Evolutionary conservation across 768 basidiomycete species (phyloP).

Genomic region (Mycena epipterygia): DNA sequence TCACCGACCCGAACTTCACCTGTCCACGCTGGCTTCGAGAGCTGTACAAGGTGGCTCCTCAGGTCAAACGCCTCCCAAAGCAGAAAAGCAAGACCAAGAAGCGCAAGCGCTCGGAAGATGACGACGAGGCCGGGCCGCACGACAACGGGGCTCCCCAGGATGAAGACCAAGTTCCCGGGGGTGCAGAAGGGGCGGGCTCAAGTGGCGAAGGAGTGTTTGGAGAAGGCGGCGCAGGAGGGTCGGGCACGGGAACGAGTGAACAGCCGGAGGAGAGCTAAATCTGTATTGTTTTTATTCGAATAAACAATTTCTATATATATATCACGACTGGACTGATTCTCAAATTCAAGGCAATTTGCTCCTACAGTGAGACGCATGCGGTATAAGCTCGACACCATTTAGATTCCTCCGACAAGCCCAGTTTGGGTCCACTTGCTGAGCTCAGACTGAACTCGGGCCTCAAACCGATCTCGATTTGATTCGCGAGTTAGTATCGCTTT

Average conservation of each 20-base stretch:
- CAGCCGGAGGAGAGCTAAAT: background rate
- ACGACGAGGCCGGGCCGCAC: background rate
- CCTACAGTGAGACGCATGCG: background rate
- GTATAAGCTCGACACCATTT: background rate
- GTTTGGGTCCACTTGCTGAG: background rate
- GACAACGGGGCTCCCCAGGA: background rate
- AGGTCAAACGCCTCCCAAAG: slow-evolving; percentile 15
- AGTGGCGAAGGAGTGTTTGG: background rate
- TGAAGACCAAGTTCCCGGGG: background rate
- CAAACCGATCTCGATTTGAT: background rate
- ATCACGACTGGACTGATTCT: background rate
- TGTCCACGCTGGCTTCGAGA: slow-evolving; percentile 14
- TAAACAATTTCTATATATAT: background rate
- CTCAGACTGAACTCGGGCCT: slow-evolving; percentile 6
- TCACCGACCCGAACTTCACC: slow-evolving; percentile 15
- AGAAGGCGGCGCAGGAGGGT: background rate
- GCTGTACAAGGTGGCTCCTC: slow-evolving; percentile 5
- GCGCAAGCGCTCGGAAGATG: slow-evolving; percentile 1
- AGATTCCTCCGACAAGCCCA: background rate
- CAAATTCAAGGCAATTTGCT: background rate
- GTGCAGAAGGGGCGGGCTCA: background rate
- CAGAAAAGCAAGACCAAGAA: slow-evolving; percentile 16
- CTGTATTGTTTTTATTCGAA: background rate
- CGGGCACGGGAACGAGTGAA: background rate
- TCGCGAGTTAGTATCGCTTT: slow-evolving; percentile 12